Evolutionary conservation across 768 basidiomycete species (phyloP).

Genomic region (Harrya chromipes): DNA sequence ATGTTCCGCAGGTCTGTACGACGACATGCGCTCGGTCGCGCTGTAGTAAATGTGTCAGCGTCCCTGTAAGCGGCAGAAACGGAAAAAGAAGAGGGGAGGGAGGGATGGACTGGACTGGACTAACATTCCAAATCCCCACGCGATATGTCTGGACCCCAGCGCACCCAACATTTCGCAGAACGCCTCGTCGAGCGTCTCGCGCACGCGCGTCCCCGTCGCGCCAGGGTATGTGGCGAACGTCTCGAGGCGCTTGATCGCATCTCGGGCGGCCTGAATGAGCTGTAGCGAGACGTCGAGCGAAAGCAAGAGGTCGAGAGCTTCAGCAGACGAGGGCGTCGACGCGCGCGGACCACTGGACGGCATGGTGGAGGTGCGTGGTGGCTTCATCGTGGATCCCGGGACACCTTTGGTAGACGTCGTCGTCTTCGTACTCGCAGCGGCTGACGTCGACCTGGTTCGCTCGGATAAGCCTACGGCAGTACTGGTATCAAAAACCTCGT

Average conservation of each 20-base stretch:
- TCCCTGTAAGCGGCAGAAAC: too few relatives aligned
- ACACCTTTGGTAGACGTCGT: neutral
- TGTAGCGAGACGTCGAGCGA: slow-evolving; percentile 90
- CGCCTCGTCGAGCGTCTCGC: slow-evolving; percentile 91
- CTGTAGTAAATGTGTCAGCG: slow-evolving; percentile 36
- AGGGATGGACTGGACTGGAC: slow-evolving; percentile 20
- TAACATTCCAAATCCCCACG: slow-evolving; percentile 73
- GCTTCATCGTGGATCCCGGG: neutral
- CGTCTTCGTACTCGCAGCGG: neutral
- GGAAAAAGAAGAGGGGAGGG: neutral
- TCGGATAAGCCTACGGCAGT: neutral
- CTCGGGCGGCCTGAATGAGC: slow-evolving; percentile 90
- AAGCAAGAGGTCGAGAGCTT: slow-evolving; percentile 77
- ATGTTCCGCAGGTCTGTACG: slow-evolving; percentile 88
- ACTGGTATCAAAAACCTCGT: neutral
- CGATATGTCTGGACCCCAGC: slow-evolving; percentile 74
- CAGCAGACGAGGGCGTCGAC: slow-evolving; percentile 13
- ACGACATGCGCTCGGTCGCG: slow-evolving; percentile 84
- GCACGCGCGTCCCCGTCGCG: slow-evolving; percentile 79
- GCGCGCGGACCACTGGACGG: slow-evolving; percentile 8
- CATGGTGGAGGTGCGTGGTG: neutral
- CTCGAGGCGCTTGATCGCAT: slow-evolving; percentile 88
- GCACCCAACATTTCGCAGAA: slow-evolving; percentile 83
- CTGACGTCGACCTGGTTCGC: neutral
- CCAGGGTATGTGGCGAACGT: slow-evolving; percentile 88